Percentiles rank a stretch among this genome's conserved stretches.
Evolutionary conservation across 1,284 basidiomycete species (phyloP).

Genomic region (Chondrostereum purpureum): DNA sequence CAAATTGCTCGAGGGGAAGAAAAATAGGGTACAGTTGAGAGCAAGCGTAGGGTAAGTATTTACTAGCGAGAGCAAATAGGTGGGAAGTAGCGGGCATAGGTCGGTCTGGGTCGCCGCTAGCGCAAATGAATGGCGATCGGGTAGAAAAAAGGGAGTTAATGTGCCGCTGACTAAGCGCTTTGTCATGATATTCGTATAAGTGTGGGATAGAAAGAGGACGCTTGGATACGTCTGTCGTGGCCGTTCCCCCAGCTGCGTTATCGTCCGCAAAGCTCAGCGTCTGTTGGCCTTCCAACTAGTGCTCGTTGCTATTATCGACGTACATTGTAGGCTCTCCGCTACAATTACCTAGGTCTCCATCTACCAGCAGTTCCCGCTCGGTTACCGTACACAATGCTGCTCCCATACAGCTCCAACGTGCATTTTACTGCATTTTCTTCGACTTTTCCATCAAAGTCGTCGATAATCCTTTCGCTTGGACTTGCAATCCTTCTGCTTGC

Average conservation of each 20-base stretch:
- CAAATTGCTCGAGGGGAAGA: too few relatives aligned
- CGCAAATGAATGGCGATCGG: too few relatives aligned
- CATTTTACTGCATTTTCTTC: conserved; percentile 1
- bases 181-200: neutral
- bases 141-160: too few relatives aligned
- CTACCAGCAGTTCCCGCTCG: neutral
- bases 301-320: neutral
- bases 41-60: too few relatives aligned
- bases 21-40: too few relatives aligned
- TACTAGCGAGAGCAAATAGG: too few relatives aligned
- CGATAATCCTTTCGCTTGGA: neutral
- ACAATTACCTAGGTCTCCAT: neutral
- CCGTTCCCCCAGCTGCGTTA: neutral
- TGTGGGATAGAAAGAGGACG: too few relatives aligned
- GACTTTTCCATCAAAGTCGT: conserved; percentile 3
- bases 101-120: too few relatives aligned
- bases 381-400: conserved; percentile 1
- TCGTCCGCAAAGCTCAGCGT: neutral
- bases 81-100: too few relatives aligned
- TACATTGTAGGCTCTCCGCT: neutral
- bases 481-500: neutral
- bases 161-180: too few relatives aligned
- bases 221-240: neutral
- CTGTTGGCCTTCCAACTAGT: neutral
- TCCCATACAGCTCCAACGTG: conserved; percentile 4